phyloP scores from a whole-genome alignment of 441 rosid species.

The Adansonia grandidieri region DNA sequence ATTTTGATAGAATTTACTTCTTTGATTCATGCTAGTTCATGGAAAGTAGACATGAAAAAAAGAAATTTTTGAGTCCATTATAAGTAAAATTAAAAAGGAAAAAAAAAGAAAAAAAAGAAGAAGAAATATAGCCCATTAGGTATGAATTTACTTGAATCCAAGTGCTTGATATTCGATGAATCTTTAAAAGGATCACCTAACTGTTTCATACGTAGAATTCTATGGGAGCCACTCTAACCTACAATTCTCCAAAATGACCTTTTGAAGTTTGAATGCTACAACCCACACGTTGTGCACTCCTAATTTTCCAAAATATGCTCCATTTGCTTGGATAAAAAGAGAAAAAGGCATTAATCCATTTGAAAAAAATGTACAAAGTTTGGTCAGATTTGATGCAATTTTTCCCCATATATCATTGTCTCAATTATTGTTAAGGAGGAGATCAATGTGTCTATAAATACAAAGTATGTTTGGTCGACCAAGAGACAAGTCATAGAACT shows the following conservation, averaged over 20 bases:
- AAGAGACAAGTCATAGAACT: not conserved
- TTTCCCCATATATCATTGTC: not conserved
- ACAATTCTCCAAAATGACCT: not conserved
- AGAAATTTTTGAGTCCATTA: too few species aligned
- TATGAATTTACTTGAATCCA: not conserved
- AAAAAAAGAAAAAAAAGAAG: too few species aligned
- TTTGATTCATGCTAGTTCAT: too few species aligned
- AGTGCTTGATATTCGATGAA: not conserved
- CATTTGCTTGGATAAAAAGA: not conserved
- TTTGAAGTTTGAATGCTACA: not conserved
- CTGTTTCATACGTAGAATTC: not conserved
- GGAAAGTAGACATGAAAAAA: too few species aligned
- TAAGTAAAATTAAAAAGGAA: too few species aligned
- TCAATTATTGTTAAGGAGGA: not conserved
- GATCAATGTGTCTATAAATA: not conserved
- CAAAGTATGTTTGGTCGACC: not conserved
- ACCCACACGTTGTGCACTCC: not conserved
- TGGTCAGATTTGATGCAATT: not conserved
- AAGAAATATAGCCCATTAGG: too few species aligned
- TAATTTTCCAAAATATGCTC: not conserved
- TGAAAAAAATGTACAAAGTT: not conserved
- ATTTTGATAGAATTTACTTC: too few species aligned
- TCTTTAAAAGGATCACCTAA: not conserved
- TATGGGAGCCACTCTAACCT: constrained; percentile 1
- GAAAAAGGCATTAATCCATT: not conserved